Evolutionary conservation across 1,284 basidiomycete species (phyloP).

Genomic region (Ceratorhiza oryzae-sativae): DNA sequence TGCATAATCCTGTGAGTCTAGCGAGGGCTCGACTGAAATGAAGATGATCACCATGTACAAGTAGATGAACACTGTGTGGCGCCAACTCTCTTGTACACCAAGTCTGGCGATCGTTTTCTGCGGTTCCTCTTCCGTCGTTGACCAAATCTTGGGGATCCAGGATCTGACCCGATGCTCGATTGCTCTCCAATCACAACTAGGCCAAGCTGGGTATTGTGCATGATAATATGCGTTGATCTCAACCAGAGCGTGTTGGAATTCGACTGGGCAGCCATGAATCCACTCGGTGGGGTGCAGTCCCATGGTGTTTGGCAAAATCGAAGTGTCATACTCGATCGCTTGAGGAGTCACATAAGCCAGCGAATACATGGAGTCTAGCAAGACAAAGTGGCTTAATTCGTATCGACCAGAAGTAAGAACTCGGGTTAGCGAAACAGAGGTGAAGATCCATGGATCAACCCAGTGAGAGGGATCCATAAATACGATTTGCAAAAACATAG

Average conservation of each 20-base stretch:
- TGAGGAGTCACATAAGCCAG: slow-evolving; percentile 5
- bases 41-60: slow-evolving; percentile 15
- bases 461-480: neutral
- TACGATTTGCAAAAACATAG: too few relatives aligned
- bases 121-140: neutral
- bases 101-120: neutral
- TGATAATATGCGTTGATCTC: slow-evolving; percentile 9
- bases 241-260: neutral
- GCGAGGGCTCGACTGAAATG: neutral
- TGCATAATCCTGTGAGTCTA: neutral
- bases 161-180: slow-evolving; percentile 10
- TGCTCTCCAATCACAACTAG: neutral
- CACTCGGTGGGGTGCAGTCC: neutral
- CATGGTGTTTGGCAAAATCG: neutral
- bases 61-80: slow-evolving; percentile 7
- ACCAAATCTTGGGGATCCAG: neutral
- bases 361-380: neutral
- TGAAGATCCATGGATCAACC: neutral
- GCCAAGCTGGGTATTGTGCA: neutral
- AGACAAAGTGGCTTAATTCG: neutral
- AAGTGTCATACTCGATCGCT: slow-evolving; percentile 18
- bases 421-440: neutral
- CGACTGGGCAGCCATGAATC: slow-evolving; percentile 2
- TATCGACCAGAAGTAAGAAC: too few relatives aligned
- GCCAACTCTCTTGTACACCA: slow-evolving; percentile 24